These are phyloP conservation scores for Cercospora berteroae DNA, from an alignment of 2,329 filamentous ascomycete species.

Conservation along the genomic window DNA sequence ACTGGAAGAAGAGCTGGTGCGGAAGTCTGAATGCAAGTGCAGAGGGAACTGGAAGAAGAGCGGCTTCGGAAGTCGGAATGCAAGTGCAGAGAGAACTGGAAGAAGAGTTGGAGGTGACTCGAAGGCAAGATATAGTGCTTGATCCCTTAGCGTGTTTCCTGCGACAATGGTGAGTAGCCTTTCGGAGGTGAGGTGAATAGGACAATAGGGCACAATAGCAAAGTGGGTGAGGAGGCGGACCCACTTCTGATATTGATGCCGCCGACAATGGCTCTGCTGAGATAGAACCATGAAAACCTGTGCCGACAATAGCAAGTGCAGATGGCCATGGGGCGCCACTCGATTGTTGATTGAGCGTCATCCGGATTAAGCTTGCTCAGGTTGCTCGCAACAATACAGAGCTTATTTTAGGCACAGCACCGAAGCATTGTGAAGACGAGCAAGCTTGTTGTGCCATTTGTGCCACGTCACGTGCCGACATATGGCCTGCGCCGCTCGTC, in stretches of 20 bases:
- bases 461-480: slow-evolving; percentile 14
- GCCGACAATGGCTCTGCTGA: not conserved
- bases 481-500: slow-evolving; percentile 8
- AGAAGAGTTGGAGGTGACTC: not conserved
- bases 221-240: not conserved
- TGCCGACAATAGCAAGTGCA: not conserved
- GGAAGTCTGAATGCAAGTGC: not conserved
- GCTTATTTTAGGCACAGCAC: not conserved
- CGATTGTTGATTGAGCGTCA: not conserved
- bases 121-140: not conserved
- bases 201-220: not conserved
- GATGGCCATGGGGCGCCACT: not conserved
- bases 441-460: not conserved
- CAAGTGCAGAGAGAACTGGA: not conserved
- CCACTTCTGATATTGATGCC: not conserved
- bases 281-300: not conserved
- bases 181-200: not conserved
- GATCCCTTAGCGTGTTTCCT: not conserved
- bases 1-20: not conserved
- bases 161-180: not conserved
- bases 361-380: not conserved
- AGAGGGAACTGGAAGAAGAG: not conserved
- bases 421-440: not conserved
- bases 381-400: not conserved
- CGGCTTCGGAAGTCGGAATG: not conserved